Conservation (phyloP, 176 grass and related monocot genomes). For the Thinopyrum elongatum region DNA sequence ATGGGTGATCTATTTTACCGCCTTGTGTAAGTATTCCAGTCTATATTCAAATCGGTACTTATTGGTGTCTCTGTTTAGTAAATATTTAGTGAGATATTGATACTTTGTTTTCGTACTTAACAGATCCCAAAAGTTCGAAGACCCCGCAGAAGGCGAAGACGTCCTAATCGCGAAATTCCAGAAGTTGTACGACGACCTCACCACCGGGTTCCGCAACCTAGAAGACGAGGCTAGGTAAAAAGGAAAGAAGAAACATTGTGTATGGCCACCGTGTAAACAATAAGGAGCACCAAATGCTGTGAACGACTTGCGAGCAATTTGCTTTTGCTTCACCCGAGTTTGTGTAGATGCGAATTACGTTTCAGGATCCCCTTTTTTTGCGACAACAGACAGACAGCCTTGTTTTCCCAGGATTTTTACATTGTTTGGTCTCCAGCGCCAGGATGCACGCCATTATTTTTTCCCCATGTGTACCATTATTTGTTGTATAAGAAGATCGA, state of each 20-base stretch:
- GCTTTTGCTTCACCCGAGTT: constrained; percentile 34
- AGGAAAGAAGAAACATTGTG: not conserved
- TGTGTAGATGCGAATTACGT: constrained; percentile 52
- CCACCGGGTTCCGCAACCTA: constrained; percentile 74
- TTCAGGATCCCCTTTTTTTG: not conserved
- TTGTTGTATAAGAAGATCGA: constrained; percentile 37
- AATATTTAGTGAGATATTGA: not conserved
- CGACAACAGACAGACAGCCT: not conserved
- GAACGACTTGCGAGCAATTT: constrained; percentile 23
- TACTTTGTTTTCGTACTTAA: not conserved
- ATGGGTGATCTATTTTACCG: constrained; percentile 88
- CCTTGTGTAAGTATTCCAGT: constrained; percentile 70
- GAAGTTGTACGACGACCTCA: constrained; percentile 85
- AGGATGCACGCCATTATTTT: not conserved
- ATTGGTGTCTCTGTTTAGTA: not conserved
- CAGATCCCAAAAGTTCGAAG: constrained; percentile 93
- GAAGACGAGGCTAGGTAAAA: constrained; percentile 82
- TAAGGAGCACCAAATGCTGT: constrained; percentile 39
- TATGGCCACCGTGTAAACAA: constrained; percentile 8
- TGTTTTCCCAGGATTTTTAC: not conserved
- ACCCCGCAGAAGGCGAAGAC: constrained; percentile 84
- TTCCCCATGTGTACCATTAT: constrained; percentile 37
- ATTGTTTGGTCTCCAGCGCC: constrained; percentile 31
- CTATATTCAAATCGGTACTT: not conserved
- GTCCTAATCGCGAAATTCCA: constrained; percentile 66